A percentile compares a stretch with the other conserved stretches of the same genome.
Conservation (phyloP, 345 rosid genomes). For the Aquilaria malaccensis region DNA sequence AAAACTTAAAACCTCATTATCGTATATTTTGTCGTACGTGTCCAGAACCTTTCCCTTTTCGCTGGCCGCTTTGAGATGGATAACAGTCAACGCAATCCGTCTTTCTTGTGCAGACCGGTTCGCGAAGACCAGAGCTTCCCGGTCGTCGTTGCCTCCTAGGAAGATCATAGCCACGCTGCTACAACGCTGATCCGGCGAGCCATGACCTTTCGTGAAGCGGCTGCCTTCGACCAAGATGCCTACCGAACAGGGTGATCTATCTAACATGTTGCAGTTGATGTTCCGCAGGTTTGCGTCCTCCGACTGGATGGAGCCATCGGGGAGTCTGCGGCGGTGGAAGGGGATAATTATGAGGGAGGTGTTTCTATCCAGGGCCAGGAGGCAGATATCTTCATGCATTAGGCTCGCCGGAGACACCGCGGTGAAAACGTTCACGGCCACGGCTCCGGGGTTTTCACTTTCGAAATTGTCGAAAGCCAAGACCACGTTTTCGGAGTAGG, state of each 20-base stretch:
- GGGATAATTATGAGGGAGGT: background rate
- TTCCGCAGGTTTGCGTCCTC: background rate
- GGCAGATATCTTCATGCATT: constrained; percentile 3
- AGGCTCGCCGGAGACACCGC: background rate
- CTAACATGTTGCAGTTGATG: background rate
- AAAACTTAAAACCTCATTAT: too few relatives aligned
- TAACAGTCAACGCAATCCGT: background rate
- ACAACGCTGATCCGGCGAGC: background rate
- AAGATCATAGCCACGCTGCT: background rate
- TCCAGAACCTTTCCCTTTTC: too few relatives aligned
- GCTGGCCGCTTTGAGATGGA: background rate
- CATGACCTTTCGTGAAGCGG: background rate
- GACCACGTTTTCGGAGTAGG: background rate
- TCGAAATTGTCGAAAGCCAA: background rate
- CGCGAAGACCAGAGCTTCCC: background rate
- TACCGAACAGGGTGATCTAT: background rate
- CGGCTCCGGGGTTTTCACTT: background rate
- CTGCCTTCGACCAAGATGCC: background rate
- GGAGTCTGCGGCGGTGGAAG: background rate
- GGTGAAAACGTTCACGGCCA: background rate
- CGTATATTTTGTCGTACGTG: too few relatives aligned
- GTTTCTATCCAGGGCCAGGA: background rate
- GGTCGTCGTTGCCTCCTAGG: background rate
- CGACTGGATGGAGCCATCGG: background rate
- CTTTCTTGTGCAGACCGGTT: background rate